Evolutionary conservation across 331 rosid species (phyloP), one percentile per base, ranked within the genome.

Genomic region (Ulmus americana): DNA sequence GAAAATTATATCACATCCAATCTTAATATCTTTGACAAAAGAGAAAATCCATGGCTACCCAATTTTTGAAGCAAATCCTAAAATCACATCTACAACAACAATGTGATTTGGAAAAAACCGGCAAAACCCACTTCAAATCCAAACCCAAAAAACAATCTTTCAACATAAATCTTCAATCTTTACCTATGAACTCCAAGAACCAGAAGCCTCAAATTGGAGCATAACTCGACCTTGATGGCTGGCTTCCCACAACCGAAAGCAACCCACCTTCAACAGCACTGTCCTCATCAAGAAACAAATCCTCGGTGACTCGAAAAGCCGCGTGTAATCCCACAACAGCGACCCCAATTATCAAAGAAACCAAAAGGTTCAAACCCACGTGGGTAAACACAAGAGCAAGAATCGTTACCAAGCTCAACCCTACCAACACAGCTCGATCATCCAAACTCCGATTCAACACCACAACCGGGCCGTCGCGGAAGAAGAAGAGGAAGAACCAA

Each of bases 401-500:
- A 1, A 84, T 74, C 3, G 95, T 85, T 7, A 81, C 61, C 6
- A 90, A 6, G 10, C 82, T 73, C 68, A 90, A 77, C 20, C 18
- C 72, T 47, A 68, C 65, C 2, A 86, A 45, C 11, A 88, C 80
- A 1, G 67, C 55, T 45, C 76, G 63, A 38, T 90, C 97, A 55
- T 84, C 86, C 2, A 85, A 0, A 8, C 72, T 65, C 8, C 44
- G 68, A 16, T 74, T 59, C 65, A 69, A 59, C 0, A 91, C 2
- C 3, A 82, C 79, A 4, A 82, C 64, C 0, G 95, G 97, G 5
- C 64, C 65, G 8, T 77, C 72, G 13, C 88, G 95, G 3, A 78
- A 75, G 82, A 91, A 91, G 84, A 85, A 88, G 67, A 84, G 74
- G 51, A 70, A 77, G 80, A 79, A 74, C 97, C 97, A 91, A 1